These are phyloP conservation scores for Termitomyces bulborhizus DNA, from an alignment of 768 basidiomycete species.

Conservation along the genomic window DNA sequence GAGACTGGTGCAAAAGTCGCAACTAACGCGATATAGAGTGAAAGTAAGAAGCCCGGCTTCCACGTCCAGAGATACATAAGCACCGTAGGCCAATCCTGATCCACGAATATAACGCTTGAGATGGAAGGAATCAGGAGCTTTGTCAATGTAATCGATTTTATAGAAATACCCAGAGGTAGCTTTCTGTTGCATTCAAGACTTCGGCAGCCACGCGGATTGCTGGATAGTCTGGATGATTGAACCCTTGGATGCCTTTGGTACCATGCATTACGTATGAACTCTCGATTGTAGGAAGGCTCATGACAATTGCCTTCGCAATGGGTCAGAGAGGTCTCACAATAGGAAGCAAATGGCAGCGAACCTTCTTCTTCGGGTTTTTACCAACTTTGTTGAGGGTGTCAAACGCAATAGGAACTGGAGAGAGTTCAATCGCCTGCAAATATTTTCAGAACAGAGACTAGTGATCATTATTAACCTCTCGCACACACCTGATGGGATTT, in stretches of 20 bases:
- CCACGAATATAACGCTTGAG: constrained; percentile 84
- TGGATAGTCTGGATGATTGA: constrained; percentile 76
- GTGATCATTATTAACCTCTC: background rate
- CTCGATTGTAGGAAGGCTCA: constrained; percentile 91
- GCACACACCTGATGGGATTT: constrained; percentile 48
- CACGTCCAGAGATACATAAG: constrained; percentile 63
- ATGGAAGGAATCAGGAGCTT: constrained; percentile 7
- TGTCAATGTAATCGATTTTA: background rate
- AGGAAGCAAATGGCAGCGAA: constrained; percentile 19
- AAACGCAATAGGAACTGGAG: constrained; percentile 58
- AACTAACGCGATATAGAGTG: constrained; percentile 67
- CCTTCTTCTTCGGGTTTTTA: constrained; percentile 64
- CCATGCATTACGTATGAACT: constrained; percentile 81
- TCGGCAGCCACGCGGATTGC: constrained; percentile 82
- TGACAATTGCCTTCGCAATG: constrained; percentile 64
- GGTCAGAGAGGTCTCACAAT: constrained; percentile 3
- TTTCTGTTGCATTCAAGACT: constrained; percentile 89
- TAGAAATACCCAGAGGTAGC: constrained; percentile 78
- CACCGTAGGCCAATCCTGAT: constrained; percentile 93
- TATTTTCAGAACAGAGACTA: constrained; percentile 1
- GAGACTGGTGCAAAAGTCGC: constrained; percentile 1
- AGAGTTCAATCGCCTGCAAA: constrained; percentile 44
- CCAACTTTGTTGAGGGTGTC: constrained; percentile 76
- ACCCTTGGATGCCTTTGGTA: constrained; percentile 74
- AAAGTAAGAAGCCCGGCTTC: constrained; percentile 78